Evolutionary conservation across 1,284 basidiomycete species (phyloP).

Genomic region (Boletus subluridellus): DNA sequence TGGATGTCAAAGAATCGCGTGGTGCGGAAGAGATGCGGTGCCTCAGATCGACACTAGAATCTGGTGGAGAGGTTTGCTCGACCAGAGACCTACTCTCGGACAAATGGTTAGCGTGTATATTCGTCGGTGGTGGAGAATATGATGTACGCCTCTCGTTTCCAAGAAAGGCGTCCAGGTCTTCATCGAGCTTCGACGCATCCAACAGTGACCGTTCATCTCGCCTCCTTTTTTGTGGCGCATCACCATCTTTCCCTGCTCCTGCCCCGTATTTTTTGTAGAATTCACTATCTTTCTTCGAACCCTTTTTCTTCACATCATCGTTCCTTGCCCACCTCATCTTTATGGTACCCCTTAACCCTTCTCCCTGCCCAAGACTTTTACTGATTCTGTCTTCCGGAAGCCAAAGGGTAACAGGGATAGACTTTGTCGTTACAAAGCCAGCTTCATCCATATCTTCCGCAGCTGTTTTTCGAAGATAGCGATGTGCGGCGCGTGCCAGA

Average conservation of each 20-base stretch:
- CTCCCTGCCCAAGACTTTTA: conserved; percentile 58
- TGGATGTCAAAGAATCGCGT: conserved; percentile 32
- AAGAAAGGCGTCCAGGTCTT: conserved; percentile 65
- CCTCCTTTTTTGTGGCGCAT: conserved; percentile 38
- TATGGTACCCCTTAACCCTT: conserved; percentile 60
- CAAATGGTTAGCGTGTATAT: conserved; percentile 64
- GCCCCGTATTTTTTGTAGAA: conserved; percentile 73
- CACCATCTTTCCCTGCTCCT: conserved; percentile 54
- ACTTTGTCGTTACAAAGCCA: conserved; percentile 57
- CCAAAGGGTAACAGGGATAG: conserved; percentile 68
- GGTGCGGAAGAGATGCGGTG: conserved; percentile 45
- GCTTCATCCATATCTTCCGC: conserved; percentile 52
- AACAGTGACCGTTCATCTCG: conserved; percentile 28
- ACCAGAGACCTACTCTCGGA: conserved; percentile 48
- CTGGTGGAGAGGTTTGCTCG: conserved; percentile 53
- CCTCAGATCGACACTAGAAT: conserved; percentile 36
- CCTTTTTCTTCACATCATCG: conserved; percentile 70
- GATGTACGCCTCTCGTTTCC: conserved; percentile 38
- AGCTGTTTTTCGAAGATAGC: conserved; percentile 47
- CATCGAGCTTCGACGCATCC: conserved; percentile 36
- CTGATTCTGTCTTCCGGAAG: conserved; percentile 74
- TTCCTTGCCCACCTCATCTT: conserved; percentile 67
- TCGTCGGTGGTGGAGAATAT: conserved; percentile 49
- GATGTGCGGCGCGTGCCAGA: conserved; percentile 51
- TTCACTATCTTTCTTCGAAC: conserved; percentile 62